phyloP scores from a whole-genome alignment of 2,329 filamentous ascomycete genomes.

The Botrytis elliptica region DNA sequence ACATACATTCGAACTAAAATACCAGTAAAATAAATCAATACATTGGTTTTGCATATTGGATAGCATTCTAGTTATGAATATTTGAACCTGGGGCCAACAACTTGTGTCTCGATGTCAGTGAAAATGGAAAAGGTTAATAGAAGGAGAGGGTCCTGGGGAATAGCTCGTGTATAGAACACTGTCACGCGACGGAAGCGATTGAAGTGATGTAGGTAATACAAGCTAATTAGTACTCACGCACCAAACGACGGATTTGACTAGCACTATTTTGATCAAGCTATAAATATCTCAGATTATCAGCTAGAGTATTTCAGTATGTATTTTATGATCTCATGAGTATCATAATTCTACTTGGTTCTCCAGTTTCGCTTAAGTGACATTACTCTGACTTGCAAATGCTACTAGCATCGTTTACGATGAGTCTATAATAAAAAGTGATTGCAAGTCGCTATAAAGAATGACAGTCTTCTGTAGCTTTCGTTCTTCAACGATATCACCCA shows the following conservation, averaged over 20 bases:
- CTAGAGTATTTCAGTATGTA: background rate
- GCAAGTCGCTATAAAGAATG: background rate
- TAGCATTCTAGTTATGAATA: background rate
- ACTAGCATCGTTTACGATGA: background rate
- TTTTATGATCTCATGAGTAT: background rate
- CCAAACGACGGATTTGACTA: background rate
- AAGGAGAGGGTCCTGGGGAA: background rate
- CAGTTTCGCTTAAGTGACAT: background rate
- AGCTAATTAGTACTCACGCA: background rate
- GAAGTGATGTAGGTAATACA: background rate
- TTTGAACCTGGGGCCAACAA: background rate
- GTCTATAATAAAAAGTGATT: background rate
- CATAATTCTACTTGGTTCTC: background rate
- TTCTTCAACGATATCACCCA: background rate
- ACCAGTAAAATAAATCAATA: background rate
- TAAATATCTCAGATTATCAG: background rate
- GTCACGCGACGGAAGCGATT: background rate
- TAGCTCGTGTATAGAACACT: background rate
- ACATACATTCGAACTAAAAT: background rate
- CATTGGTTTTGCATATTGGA: background rate
- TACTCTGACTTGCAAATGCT: background rate
- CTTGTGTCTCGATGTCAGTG: accelerated
- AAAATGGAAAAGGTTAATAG: background rate
- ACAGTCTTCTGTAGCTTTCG: background rate
- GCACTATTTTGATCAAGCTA: background rate